A percentile compares a stretch with the other conserved stretches of the same genome.
These are phyloP conservation scores for Dendrostoma leiphaemia DNA, from an alignment of 2,329 filamentous ascomycete genomes.

Conservation along the genomic window DNA sequence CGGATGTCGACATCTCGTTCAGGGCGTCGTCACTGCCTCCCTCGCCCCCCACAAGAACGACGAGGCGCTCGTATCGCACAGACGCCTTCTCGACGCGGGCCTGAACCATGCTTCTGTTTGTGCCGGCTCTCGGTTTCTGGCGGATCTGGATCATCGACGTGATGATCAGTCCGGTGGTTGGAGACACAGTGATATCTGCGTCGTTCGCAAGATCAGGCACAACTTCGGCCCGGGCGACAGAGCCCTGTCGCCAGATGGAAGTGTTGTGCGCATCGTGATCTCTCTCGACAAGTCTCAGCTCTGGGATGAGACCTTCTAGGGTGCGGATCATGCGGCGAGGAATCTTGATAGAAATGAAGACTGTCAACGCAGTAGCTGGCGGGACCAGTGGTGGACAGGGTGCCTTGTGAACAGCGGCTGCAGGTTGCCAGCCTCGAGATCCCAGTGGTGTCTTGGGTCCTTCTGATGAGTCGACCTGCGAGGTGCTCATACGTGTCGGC, in stretches of 20 bases:
- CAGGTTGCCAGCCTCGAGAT: neutral
- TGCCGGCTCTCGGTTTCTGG: conserved; percentile 65
- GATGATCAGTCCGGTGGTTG: conserved; percentile 65
- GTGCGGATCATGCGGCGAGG: conserved; percentile 18
- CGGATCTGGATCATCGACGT: conserved; percentile 71
- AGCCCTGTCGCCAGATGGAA: conserved; percentile 22
- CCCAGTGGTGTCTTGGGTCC: neutral
- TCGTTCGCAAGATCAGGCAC: conserved; percentile 47
- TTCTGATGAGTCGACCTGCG: neutral
- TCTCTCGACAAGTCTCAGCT: conserved; percentile 26
- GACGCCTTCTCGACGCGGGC: conserved; percentile 53
- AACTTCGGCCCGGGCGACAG: conserved; percentile 20
- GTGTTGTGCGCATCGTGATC: conserved; percentile 26
- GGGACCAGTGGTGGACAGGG: conserved; percentile 18
- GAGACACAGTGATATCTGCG: conserved; percentile 72
- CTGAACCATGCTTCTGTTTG: conserved; percentile 44
- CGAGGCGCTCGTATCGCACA: conserved; percentile 62
- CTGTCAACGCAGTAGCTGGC: conserved; percentile 12
- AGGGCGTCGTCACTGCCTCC: conserved; percentile 39
- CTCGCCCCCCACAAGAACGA: conserved; percentile 64
- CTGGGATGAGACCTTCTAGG: conserved; percentile 24
- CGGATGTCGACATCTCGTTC: conserved; percentile 36
- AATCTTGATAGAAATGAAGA: conserved; percentile 27
- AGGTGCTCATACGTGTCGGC: neutral
- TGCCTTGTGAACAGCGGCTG: neutral